Percentiles rank a stretch among this genome's conserved stretches.
Evolutionary conservation across 179 eudicot species (phyloP).

Genomic region (Pouteria campechiana): DNA sequence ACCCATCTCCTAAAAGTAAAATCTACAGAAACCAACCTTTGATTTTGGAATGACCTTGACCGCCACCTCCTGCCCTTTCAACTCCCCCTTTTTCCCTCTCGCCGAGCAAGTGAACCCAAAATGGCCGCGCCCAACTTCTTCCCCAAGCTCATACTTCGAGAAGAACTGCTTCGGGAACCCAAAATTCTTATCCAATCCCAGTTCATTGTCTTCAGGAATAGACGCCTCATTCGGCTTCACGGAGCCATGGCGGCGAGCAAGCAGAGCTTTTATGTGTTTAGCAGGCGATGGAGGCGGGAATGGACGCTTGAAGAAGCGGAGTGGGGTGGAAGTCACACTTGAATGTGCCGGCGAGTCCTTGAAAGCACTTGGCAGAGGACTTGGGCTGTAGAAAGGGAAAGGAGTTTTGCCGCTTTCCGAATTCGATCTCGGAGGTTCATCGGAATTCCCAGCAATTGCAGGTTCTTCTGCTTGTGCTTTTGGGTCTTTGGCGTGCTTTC

Average conservation of each 20-base stretch:
- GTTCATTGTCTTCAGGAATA: constrained; percentile 85
- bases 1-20: no score
- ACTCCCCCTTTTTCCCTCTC: constrained; percentile 60
- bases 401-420: constrained; percentile 42
- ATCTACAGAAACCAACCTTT: constrained; percentile 34
- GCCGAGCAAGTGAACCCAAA: constrained; percentile 93
- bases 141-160: constrained; percentile 63
- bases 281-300: constrained; percentile 98
- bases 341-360: constrained; percentile 84
- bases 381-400: constrained; percentile 84
- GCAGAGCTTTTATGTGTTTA: constrained; percentile 79
- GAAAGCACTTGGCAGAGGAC: constrained; percentile 70
- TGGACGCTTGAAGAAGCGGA: constrained; percentile 65
- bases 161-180: constrained; percentile 72
- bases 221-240: constrained; percentile 83
- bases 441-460: constrained; percentile 13
- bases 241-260: constrained; percentile 89
- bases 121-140: constrained; percentile 94
- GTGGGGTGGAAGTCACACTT: constrained; percentile 71
- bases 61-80: constrained; percentile 88
- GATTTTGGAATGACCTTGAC: constrained; percentile 94
- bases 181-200: constrained; percentile 80
- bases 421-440: constrained; percentile 22
- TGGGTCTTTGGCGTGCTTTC: constrained; percentile 60
- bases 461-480: constrained; percentile 33